Evolutionary conservation across 768 basidiomycete genomes (phyloP).

Genomic region (Rhizopogon salebrosus): DNA sequence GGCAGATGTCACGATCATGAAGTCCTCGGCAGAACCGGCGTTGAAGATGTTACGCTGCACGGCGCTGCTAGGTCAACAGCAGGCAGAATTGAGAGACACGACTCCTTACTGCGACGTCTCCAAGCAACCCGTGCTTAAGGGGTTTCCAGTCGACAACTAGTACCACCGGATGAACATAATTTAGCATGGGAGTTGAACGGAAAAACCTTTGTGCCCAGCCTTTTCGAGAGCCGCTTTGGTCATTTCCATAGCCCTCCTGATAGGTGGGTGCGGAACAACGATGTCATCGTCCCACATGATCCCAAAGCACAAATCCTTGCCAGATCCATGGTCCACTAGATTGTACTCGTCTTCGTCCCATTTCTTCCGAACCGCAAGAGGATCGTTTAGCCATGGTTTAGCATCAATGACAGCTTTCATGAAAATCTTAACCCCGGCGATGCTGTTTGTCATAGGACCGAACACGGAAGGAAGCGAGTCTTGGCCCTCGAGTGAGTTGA

Average conservation of each 20-base stretch:
- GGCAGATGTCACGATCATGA: slow-evolving; percentile 25
- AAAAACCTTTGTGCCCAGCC: slow-evolving; percentile 61
- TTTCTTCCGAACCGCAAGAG: slow-evolving; percentile 46
- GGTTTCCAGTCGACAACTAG: slow-evolving; percentile 75
- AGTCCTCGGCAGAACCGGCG: slow-evolving; percentile 47
- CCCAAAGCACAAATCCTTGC: slow-evolving; percentile 46
- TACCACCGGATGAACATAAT: background rate
- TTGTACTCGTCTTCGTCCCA: slow-evolving; percentile 60
- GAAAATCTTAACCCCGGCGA: slow-evolving; percentile 62
- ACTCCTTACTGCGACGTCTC: slow-evolving; percentile 33
- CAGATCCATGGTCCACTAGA: slow-evolving; percentile 51
- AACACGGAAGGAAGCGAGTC: slow-evolving; percentile 68
- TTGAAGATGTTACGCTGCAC: slow-evolving; percentile 36
- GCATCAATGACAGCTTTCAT: slow-evolving; percentile 54
- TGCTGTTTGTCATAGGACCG: slow-evolving; percentile 59
- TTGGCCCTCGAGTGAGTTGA: slow-evolving; percentile 67
- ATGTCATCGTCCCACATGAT: slow-evolving; percentile 65
- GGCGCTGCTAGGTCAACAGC: background rate
- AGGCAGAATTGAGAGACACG: slow-evolving; percentile 5
- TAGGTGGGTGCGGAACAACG: slow-evolving; percentile 57
- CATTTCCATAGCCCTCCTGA: slow-evolving; percentile 52
- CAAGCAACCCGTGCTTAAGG: slow-evolving; percentile 44
- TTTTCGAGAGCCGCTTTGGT: slow-evolving; percentile 50
- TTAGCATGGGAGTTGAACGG: background rate
- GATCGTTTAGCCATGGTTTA: slow-evolving; percentile 65